Evolutionary conservation across 768 basidiomycete genomes (phyloP).

Genomic region (Tricholoma bakamatsutake): DNA sequence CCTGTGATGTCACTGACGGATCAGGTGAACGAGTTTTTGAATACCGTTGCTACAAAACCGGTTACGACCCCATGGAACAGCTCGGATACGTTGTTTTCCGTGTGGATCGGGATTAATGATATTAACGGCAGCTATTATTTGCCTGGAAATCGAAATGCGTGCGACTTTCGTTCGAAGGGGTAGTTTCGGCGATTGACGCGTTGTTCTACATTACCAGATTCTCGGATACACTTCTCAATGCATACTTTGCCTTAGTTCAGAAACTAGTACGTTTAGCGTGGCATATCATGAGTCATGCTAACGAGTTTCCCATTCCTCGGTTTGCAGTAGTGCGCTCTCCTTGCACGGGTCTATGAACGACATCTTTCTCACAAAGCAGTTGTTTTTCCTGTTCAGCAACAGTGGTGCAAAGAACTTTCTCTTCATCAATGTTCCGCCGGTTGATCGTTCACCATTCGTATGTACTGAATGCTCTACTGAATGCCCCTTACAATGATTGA

Average conservation of each 20-base stretch:
- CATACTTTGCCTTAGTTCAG: slow-evolving; percentile 45
- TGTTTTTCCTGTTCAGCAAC: slow-evolving; percentile 22
- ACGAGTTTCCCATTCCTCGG: background rate
- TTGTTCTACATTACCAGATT: slow-evolving; percentile 28
- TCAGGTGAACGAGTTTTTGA: slow-evolving; percentile 57
- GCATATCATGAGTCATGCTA: background rate
- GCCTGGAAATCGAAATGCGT: slow-evolving; percentile 44
- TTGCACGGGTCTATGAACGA: background rate
- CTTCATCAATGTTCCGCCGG: slow-evolving; percentile 37
- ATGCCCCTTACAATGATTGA: background rate
- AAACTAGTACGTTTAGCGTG: slow-evolving; percentile 33
- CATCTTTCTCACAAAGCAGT: background rate
- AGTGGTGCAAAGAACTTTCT: slow-evolving; percentile 54
- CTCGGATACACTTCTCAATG: slow-evolving; percentile 40
- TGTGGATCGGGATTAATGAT: slow-evolving; percentile 75
- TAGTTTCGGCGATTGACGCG: background rate
- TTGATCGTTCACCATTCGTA: slow-evolving; percentile 40
- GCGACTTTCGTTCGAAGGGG: slow-evolving; percentile 12
- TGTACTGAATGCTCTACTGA: no score
- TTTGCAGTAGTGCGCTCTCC: slow-evolving; percentile 24
- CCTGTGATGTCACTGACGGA: slow-evolving; percentile 51
- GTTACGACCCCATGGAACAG: slow-evolving; percentile 50
- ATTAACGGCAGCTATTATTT: slow-evolving; percentile 49
- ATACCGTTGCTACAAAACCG: slow-evolving; percentile 41
- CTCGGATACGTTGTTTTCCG: slow-evolving; percentile 50